Evolutionary conservation across 2,329 filamentous ascomycete genomes (phyloP), one percentile per base, ranked within the genome.

Genomic region (Aphanocladium album): DNA sequence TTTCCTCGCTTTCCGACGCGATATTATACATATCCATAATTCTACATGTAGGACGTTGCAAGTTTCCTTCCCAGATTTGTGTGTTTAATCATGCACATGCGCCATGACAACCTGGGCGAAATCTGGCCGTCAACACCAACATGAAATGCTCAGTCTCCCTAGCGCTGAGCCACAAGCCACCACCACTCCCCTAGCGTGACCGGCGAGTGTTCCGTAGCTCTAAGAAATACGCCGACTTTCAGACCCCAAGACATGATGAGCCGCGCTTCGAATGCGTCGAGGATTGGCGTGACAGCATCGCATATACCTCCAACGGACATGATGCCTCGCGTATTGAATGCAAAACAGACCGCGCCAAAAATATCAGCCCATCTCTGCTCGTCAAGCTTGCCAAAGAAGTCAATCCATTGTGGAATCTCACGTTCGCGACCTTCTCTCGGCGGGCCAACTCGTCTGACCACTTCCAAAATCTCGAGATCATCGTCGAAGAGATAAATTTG

Each of bases 331-430:
- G 83, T 85, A 1, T 87, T 84, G 37, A 89, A 72, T 33, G 83
- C 76, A 63, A 89, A 85, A 37, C 86, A 76, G 2, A 90, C 79
- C 5, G 85, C 81, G 5, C 83, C 80, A 5, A 91, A 70, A 12
- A 88, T 79, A 64, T 85, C 81, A 58, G 82, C 80, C 88, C 89
- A 92, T 59, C 86, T 80, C 0, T 76, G 73, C n/a, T 71, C 71
- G 62, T 90, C 80, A 0, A 83, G 67, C 6, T 80, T 75, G 8
- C 83, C 86, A 62, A 88, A 84, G 62, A 92, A 85, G 70, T 89
- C 87, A 57, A 85, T 82, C 89, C 89, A 93, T 57, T 90, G 80
- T 0, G 89, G 89, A 4, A 90, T 76, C 46, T 83, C 81, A 12
- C 78, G 77, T 5, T 67, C 68, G 2, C 75, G 72, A 1, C 79